A percentile compares a stretch with the other conserved stretches of the same genome.
Evolutionary conservation across 2,329 filamentous ascomycete genomes (phyloP).

Genomic region (Thielaviopsis euricoi): DNA sequence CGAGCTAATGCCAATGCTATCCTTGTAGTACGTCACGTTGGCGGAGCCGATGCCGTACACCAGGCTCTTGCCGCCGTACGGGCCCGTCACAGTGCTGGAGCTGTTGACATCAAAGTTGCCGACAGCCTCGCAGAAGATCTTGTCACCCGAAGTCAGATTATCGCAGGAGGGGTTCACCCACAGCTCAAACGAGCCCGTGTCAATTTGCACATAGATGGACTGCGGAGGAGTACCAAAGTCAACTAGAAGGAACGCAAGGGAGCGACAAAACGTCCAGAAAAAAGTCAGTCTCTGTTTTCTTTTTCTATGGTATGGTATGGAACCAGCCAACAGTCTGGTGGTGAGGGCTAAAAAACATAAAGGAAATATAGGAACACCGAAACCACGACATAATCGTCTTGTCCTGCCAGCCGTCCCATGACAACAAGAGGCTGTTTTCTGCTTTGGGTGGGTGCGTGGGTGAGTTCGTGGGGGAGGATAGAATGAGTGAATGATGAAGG

Average conservation of each 20-base stretch:
- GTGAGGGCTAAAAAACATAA: not conserved
- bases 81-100: slow-evolving; percentile 24
- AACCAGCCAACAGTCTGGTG: not conserved
- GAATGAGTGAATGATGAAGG: too few species aligned
- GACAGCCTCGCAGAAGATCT: slow-evolving; percentile 27
- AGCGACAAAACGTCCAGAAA: slow-evolving; percentile 3
- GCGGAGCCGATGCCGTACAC: slow-evolving; percentile 35
- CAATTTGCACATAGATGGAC: slow-evolving; percentile 35
- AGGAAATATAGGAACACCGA: not conserved
- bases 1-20: slow-evolving; percentile 27
- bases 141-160: slow-evolving; percentile 24
- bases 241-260: slow-evolving; percentile 15
- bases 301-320: not conserved
- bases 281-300: slow-evolving; percentile 7
- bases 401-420: too few species aligned
- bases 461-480: too few species aligned
- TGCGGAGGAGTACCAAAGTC: slow-evolving; percentile 38
- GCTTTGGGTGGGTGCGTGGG: too few species aligned
- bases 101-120: slow-evolving; percentile 26
- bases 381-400: too few species aligned
- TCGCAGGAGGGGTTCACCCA: slow-evolving; percentile 45
- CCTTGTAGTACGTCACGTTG: slow-evolving; percentile 32
- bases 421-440: too few species aligned
- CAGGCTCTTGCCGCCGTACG: slow-evolving; percentile 24
- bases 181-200: slow-evolving; percentile 43